Evolutionary conservation across 179 eudicot species (phyloP), one percentile per base, ranked within the genome.

Genomic region (Silene coronaria): DNA sequence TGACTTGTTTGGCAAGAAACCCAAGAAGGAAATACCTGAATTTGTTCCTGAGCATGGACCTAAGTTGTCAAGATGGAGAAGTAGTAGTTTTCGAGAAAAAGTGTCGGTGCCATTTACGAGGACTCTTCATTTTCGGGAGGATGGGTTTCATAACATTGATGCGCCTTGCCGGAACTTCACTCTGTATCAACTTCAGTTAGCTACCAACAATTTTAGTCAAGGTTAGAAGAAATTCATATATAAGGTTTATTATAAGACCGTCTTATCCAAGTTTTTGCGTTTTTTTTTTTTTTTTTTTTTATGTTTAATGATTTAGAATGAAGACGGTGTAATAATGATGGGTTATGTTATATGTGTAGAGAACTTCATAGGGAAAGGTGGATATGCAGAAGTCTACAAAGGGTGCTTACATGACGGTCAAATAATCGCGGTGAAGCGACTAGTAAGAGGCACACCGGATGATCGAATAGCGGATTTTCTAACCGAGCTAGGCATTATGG

Each of bases 321-420:
- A 28, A 28, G 32, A 3, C 3, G 32, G 32, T 28, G 3, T 28
- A 3, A 28, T 28, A 34, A 5, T 34, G 2, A 6, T 34, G 2
- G 67, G 14, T n/a, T 64, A 27, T 27, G 30, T 27, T 32, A 0
- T 75, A 6, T 26, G 3, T 70, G 57, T 42, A 82, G 87, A 75
- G 17, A 82, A 80, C 22, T 78, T 84, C 61, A 79, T 82, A 28
- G 87, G 87, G 17, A 84, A 84, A 74, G 87, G 87, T 38, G 87
- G 87, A 11, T 84, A 84, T 71, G 85, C 87, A 0, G 87, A 84
- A 70, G 87, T 84, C 23, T 84, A 71, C 67, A 82, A 53, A 80
- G 87, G 85, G 66, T 16, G 78, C 13, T 72, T 82, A 59, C 78
- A 67, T 3, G 74, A 80, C 9, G 85, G 85, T 3, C 67, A 75